A percentile compares a stretch with the other conserved stretches of the same genome.
phyloP scores from a whole-genome alignment of 768 basidiomycete species.

The Mycena chlorophos region DNA sequence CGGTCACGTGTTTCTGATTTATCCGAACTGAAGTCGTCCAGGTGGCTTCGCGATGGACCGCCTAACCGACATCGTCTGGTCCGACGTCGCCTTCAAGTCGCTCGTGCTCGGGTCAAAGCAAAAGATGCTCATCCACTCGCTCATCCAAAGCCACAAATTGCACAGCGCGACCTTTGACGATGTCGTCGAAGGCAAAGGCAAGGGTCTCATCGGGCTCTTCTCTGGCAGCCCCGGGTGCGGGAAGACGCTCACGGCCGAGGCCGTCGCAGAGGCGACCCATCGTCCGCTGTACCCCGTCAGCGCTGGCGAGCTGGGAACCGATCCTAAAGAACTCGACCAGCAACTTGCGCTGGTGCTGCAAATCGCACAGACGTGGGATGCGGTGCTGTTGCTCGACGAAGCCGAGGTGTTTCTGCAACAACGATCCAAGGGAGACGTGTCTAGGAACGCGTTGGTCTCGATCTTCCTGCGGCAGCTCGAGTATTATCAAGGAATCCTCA shows the following conservation, averaged over 20 bases:
- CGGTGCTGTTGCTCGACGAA: constrained; percentile 38
- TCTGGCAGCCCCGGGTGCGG: constrained; percentile 37
- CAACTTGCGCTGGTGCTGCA: constrained; percentile 25
- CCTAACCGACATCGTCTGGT: constrained; percentile 31
- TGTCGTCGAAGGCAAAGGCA: constrained; percentile 38
- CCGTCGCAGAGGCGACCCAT: constrained; percentile 32
- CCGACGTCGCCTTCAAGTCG: constrained; percentile 33
- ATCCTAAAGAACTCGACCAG: constrained; percentile 26
- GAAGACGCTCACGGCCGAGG: constrained; percentile 39
- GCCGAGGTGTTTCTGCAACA: constrained; percentile 36
- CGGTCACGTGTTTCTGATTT: not conserved
- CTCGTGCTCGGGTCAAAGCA: constrained; percentile 35
- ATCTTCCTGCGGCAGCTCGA: constrained; percentile 39
- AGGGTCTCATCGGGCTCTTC: constrained; percentile 36
- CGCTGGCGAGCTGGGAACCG: constrained; percentile 35
- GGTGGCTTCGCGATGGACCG: constrained; percentile 33
- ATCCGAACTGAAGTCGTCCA: constrained; percentile 5
- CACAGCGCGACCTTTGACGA: constrained; percentile 30
- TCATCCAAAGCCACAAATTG: constrained; percentile 28
- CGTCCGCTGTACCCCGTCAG: constrained; percentile 32
- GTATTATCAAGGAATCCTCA: constrained; percentile 39
- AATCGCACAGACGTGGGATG: constrained; percentile 35
- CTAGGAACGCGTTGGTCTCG: constrained; percentile 36
- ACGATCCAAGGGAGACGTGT: constrained; percentile 24
- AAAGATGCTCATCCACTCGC: constrained; percentile 33